Evolutionary conservation across 345 rosid species (phyloP), one percentile per base, ranked within the genome.

Genomic region (Acer saccharum): DNA sequence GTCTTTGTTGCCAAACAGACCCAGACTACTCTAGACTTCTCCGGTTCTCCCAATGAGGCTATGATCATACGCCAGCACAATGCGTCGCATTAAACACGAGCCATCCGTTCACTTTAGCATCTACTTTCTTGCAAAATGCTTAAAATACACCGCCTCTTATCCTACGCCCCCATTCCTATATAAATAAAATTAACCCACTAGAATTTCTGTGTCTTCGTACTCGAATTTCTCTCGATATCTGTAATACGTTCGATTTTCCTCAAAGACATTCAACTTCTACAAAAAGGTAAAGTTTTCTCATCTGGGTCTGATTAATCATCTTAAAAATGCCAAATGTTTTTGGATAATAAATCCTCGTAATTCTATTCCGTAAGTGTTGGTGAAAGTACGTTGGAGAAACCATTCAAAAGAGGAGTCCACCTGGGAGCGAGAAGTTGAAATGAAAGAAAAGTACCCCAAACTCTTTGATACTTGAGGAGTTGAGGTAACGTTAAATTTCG

Each of bases 61-160:
- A 4, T 10, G 5, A 16, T n/a, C 10, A 61, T 61, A 74, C 70
- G 70, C 46, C 63, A 63, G 77, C 77, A 48, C 61, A 2, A n/a
- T 74, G 18, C 70, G 77, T 74, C 11, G 18, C 29, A 12, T 14
- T 2, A 6, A 32, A 7, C 23, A 20, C 20, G 2, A 3, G 48
- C 68, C 4, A 21, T 44, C 6, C 63, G 71, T 64, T n/a, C 52
- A 50, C 41, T 18, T n/a, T 65, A 52, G 77, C 77, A 50, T 29
- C 10, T 3, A 2, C 29, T 0, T 1, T 2, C 5, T 1, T 10
- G n/a, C 2, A 62, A 32, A 65, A 65, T 57, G 21, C 6, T 2
- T 48, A 81, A 78, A 76, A 65, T 69, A 50, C 61, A 41, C 81
- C 18, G 67, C 39, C 76, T 63, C 81, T 61, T 81, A 68, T 77